Evolutionary conservation across 2,329 filamentous ascomycete species (phyloP), one percentile per base, ranked within the genome.

Genomic region (Paraconiothyrium sp.): DNA sequence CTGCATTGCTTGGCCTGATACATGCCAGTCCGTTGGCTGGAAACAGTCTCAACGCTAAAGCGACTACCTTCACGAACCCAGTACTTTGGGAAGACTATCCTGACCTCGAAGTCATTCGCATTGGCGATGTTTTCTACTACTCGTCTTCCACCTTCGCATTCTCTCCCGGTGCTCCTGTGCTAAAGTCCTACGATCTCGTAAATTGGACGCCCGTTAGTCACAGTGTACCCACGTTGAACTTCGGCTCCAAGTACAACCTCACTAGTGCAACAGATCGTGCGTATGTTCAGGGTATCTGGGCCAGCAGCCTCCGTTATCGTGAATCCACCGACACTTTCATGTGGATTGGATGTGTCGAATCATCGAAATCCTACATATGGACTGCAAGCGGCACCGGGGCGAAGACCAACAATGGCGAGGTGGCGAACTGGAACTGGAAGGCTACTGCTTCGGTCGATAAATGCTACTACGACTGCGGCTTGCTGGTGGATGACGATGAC

Each of bases 401-500:
- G 0, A 70, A 51, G 10, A 58, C 58, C 39, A 74, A 75, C 58
- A 69, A 69, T 20, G 75, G 74, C 39, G 74, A 76, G 46, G 74
- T 77, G 0, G 48, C 61, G 1, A 65, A 60, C 51, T 76, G 72
- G 73, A 72, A 74, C 44, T 86, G 83, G 83, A 78, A 63, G 11
- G 75, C 80, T 49, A 64, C 68, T 41, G 76, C 72, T 1, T 78
- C 70, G 9, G 73, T 81, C 16, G 73, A 73, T 0, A 79, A 70
- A 1, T 89, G 86, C 72, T 87, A 85, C 67, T 89, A 89, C 65
- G 86, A 89, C 70, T 81, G 78, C 20, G 85, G 87, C 0, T 72
- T 89, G 0, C 71, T 88, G n/a, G 81, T 89, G 37, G 86, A 88
- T 54, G 84, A 86, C 27, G 81, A 88, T 35, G 86, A 88, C 59